phyloP scores from a whole-genome alignment of 129 eudicot species.

The Logfia minima region DNA sequence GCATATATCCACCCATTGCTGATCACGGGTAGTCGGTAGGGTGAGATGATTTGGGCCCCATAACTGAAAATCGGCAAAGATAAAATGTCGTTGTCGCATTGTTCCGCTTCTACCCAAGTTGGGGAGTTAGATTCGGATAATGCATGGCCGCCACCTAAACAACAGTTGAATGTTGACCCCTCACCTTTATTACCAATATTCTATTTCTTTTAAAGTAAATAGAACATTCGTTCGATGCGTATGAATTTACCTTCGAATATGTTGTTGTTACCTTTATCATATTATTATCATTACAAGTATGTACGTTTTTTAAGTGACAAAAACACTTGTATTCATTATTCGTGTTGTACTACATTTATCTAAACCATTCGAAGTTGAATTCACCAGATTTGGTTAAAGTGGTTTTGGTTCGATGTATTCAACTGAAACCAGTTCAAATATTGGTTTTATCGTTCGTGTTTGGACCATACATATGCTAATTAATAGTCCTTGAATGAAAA shows the following conservation, averaged over 20 bases:
- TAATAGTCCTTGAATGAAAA: background rate
- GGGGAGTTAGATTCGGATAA: constrained; percentile 26
- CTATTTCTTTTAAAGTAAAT: constrained; percentile 11
- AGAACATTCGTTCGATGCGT: constrained; percentile 5
- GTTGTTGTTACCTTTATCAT: background rate
- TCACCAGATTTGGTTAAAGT: background rate
- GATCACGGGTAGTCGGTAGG: constrained; percentile 17
- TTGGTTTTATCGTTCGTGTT: background rate
- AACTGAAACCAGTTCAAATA: background rate
- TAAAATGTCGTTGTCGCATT: constrained; percentile 12
- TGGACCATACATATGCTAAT: background rate
- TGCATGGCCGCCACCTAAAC: constrained; percentile 29
- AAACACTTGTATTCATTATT: background rate
- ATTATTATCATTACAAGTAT: background rate
- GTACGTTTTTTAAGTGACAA: background rate
- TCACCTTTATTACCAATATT: background rate
- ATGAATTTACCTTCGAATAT: background rate
- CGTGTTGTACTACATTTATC: background rate
- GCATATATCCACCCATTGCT: constrained; percentile 5
- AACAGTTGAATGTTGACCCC: constrained; percentile 28
- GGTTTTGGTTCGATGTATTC: background rate
- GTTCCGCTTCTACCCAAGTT: constrained; percentile 1
- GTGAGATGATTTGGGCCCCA: constrained; percentile 14
- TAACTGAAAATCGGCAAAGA: background rate
- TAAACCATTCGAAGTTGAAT: background rate